Evolutionary conservation across 345 rosid genomes (phyloP).

Genomic region (Eucalyptus pauciflora): DNA sequence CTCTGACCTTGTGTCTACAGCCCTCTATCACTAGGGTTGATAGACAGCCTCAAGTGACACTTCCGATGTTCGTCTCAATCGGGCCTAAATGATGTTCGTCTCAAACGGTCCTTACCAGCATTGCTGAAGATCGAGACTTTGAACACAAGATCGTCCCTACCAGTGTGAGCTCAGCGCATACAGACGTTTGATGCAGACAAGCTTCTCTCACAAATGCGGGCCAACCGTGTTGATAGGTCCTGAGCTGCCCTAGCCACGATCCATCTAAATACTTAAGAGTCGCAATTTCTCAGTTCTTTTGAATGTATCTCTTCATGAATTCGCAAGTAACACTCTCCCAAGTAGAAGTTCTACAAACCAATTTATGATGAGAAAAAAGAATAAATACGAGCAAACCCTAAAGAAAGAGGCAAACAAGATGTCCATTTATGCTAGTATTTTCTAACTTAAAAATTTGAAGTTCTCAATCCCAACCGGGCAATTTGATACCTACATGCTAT

Average conservation of each 20-base stretch:
- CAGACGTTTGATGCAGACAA: background rate
- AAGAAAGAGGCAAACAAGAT: background rate
- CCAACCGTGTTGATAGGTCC: background rate
- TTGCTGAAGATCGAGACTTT: too few relatives aligned
- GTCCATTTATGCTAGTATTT: background rate
- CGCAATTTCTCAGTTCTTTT: accelerated
- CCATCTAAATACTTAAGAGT: background rate
- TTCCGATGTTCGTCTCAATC: background rate
- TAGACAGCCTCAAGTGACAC: too few relatives aligned
- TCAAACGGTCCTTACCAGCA: too few relatives aligned
- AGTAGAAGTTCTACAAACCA: background rate
- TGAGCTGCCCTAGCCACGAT: background rate
- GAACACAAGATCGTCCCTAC: background rate
- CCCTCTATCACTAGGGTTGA: too few relatives aligned
- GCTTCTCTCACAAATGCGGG: background rate
- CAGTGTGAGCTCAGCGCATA: background rate
- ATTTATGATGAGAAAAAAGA: background rate
- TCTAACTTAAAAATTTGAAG: background rate
- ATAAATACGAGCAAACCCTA: background rate
- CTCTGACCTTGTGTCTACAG: accelerated
- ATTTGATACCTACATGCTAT: background rate
- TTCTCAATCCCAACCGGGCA: background rate
- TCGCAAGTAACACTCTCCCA: background rate
- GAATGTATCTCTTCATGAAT: background rate
- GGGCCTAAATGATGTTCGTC: too few relatives aligned